Conservation (phyloP, 202 grass and related monocot species). For the Dendrocalamus latiflorus region DNA sequence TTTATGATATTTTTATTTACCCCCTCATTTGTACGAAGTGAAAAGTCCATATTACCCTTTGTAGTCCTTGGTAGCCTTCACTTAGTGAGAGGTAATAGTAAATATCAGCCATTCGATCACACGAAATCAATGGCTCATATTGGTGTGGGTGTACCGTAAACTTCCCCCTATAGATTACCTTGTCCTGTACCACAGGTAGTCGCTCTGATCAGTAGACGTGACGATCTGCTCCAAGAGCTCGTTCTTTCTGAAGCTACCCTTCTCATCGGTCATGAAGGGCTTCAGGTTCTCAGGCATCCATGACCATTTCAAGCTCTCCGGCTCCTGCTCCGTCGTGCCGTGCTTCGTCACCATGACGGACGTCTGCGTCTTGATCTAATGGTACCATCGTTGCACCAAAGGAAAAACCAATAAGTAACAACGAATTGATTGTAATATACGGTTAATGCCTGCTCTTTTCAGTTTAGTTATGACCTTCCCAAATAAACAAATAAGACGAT, state of each 20-base stretch:
- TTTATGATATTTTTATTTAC: too few species aligned
- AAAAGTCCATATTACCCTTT: too few species aligned
- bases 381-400: background rate
- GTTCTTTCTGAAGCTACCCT: constrained; percentile 31
- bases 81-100: too few species aligned
- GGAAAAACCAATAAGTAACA: background rate
- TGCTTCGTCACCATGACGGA: constrained; percentile 60
- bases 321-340: background rate
- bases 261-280: constrained; percentile 32
- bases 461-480: rapidly evolving
- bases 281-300: constrained; percentile 63
- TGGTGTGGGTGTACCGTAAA: too few species aligned
- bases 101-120: too few species aligned
- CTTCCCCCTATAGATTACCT: constrained; percentile 26
- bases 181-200: constrained; percentile 86
- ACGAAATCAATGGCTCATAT: too few species aligned
- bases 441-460: background rate
- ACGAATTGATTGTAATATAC: too few species aligned
- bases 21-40: too few species aligned
- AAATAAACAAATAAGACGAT: too few species aligned
- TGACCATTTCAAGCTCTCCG: constrained; percentile 38
- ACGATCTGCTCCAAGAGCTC: constrained; percentile 63
- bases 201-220: constrained; percentile 50
- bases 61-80: too few species aligned
- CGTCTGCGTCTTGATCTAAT: constrained; percentile 60